Evolutionary conservation across 176 grass and related monocot species (phyloP).

Genomic region (Lolium perenne): DNA sequence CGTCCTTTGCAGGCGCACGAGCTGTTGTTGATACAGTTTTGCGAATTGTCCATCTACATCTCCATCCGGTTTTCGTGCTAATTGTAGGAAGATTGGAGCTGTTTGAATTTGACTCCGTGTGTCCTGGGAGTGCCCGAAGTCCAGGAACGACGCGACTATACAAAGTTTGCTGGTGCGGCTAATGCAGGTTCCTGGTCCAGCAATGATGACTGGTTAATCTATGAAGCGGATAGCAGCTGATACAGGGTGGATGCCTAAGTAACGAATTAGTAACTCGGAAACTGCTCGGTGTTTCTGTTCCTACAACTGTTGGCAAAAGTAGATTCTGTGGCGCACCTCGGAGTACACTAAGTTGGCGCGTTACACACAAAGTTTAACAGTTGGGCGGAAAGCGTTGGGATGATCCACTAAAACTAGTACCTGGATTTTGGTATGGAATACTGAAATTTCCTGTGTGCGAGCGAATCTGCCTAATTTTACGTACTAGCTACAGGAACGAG

Average conservation of each 20-base stretch:
- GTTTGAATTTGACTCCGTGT: constrained; percentile 20
- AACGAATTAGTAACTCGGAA: background rate
- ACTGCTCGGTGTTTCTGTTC: background rate
- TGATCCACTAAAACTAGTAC: background rate
- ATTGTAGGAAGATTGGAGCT: background rate
- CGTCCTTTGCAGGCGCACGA: too few species aligned
- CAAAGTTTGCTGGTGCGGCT: background rate
- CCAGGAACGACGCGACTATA: background rate
- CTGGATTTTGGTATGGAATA: constrained; percentile 26
- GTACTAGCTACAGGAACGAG: background rate
- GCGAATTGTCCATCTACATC: too few species aligned
- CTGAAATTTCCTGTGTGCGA: background rate
- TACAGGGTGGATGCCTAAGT: background rate
- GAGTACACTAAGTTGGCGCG: constrained; percentile 3
- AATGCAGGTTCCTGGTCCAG: background rate
- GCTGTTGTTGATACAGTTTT: too few species aligned
- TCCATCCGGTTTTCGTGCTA: background rate
- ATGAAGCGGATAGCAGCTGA: background rate
- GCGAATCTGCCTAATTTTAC: background rate
- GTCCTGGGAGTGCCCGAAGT: background rate
- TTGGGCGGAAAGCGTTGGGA: constrained; percentile 1
- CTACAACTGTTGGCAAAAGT: constrained; percentile 18
- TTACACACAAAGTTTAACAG: background rate
- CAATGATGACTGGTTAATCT: too few species aligned
- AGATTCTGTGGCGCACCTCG: constrained; percentile 36